Base-by-base conservation (phyloP, 2,329 filamentous ascomycete species). In the Ceratocystis huliohia region DNA sequence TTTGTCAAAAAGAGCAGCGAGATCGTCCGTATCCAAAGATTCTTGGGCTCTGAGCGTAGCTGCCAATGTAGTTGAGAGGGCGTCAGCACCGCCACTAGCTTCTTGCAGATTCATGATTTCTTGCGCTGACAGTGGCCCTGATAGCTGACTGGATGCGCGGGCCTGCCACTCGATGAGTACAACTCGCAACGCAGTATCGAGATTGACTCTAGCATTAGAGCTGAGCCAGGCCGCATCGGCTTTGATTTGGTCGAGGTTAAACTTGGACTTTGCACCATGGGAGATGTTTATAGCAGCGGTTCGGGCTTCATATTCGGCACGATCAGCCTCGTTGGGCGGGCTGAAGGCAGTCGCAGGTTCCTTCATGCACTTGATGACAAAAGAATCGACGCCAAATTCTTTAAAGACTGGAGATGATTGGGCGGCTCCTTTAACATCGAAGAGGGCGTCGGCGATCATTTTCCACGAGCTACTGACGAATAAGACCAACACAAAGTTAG, bases 241-340 rank as follows among this genome's bases (percentile, higher is more conserved):
- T 77, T 96, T 96, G 74, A 97, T 84, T 72, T 88, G 79, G 48
- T 88, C 85, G 70, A 96, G 80, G 72, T 92, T 84, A 73, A 88
- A 89, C 66, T 83, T 83, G 50, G 83, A 82, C 71, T 83, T 84
- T 13, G 83, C 78, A 4, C 83, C 83, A 20, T 88, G 85, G 1
- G 89, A 84, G 62, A 91, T 84, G 74, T 96, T 88, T 69, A 96
- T 95, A 4, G 91, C 88, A 25, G 91, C 88, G 0, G 89, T 96
- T 75, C 87, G 91, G 22, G 88, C 88, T 68, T 95, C 88, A 73
- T 95, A 95, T 20, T 83, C 82, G 70, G 83, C 80, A 75, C 86
- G 89, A 37, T 88, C 83, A 71, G 84, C 80, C 64, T 84, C 74
- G 70, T 82, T 84, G 79, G 69, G 80, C 72, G 82, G 75, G 67